Evolutionary conservation across 2,329 filamentous ascomycete genomes (phyloP), one percentile per base, ranked within the genome.

Genomic region (Magnaporthales sp.): DNA sequence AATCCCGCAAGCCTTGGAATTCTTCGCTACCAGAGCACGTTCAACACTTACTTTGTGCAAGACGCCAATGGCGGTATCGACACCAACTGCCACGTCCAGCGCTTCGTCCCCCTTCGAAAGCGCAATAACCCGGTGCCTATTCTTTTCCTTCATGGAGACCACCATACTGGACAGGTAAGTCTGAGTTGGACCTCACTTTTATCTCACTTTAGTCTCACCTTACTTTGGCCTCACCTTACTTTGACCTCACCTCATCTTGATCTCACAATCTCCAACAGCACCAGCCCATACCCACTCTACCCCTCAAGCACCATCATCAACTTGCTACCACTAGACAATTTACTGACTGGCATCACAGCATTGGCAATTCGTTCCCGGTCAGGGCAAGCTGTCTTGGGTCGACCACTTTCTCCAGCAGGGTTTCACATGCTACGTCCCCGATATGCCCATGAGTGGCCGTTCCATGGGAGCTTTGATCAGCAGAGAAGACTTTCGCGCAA

Each of bases 131-230:
- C 32, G 32, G n/a, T 15, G 32, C 66, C 68, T 10, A 32, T 70
- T 13, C 51, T 70, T 38, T 65, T 70, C 3, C 46, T 70, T 13
- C 68, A 70, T 29, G 66, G 66, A 4, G 68, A 70, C 29, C 61
- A 67, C 63, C 67, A 69, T 30, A 64, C 68, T 24, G 68, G 66
- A 22, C 26, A 56, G 2, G 63, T 69, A 51, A 63, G 65, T 31
- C 32, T 63, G 30, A 30, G 31, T n/a, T 63, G 6, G 1, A 27
- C n/a, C 32, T 66, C 32, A 13, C n/a, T 51, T 54, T 26, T 31
- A 15, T 0, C 61, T 62, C 30, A 32, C 5, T 3, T 13, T 27
- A 24, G 7, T 3, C 27, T 31, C 7, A 30, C 26, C 5, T 30
- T 30, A 24, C 29, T 19, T 15, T 13, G 8, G 13, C 10, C 5